Percentiles rank a stretch among this genome's conserved stretches.
Conservation (phyloP, 139 green algal genomes). For the Chlamydomonas schloesseri region DNA sequence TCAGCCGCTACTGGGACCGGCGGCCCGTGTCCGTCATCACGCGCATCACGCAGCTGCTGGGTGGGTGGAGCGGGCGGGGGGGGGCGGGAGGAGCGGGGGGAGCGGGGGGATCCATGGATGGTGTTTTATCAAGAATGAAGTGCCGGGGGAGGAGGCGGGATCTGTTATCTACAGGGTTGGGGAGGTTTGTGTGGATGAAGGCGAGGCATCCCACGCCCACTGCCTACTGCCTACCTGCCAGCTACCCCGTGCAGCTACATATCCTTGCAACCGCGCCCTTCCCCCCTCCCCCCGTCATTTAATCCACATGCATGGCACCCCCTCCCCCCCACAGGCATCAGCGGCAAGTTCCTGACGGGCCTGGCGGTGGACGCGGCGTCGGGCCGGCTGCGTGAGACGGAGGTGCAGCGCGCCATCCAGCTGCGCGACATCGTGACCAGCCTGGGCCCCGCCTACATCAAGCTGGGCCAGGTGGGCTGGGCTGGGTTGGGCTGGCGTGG, state of each 20-base stretch:
- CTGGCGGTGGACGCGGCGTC: conserved; percentile 75
- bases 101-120: neutral
- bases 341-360: conserved; percentile 81
- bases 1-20: conserved; percentile 88
- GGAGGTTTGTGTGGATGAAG: no score
- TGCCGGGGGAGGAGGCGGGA: neutral
- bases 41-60: conserved; percentile 90
- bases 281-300: neutral
- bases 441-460: conserved; percentile 97
- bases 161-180: no score
- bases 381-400: conserved; percentile 67
- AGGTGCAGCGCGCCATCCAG: conserved; percentile 86
- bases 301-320: no score
- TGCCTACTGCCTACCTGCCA: no score
- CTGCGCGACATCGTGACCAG: conserved; percentile 96
- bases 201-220: no score
- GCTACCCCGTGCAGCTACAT: no score
- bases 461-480: conserved; percentile 88
- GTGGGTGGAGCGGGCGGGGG: conserved; percentile 46
- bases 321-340: conserved; percentile 69
- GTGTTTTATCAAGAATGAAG: no score
- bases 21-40: conserved; percentile 87
- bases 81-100: neutral
- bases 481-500: no score
- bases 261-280: no score